Evolutionary conservation across 2,329 filamentous ascomycete genomes (phyloP), one percentile per base, ranked within the genome.

Genomic region (Colletotrichum magnum): DNA sequence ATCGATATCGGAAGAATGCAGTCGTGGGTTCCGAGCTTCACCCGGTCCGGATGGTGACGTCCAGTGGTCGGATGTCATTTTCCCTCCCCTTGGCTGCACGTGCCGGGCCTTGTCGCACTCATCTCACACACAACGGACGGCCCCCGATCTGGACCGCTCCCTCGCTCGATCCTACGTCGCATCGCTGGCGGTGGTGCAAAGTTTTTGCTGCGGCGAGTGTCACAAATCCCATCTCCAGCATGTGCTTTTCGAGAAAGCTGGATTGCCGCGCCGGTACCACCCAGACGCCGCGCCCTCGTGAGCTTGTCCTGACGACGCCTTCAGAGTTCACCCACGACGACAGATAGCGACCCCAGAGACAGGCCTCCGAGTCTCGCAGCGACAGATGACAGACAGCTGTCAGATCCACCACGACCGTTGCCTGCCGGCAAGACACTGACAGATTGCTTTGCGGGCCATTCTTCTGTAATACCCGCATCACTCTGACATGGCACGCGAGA

Each of bases 91-190:
- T 24, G 26, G 18, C 41, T 58, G 18, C 56, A 61, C 50, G 59
- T 26, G 3, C 59, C 12, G 15, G 50, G 21, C 50, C 41, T 56
- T 18, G 26, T 50, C 51, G 43, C 26, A 57, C 45, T 10, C 53
- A 47, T 41, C 13, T 52, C 36, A 39, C 52, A 51, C 64, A 41
- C 18, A 18, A 18, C 18, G 18, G 18, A 39, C 51, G 36, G 58
- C 36, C 64, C 45, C 65, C 48, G 41, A 68, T 48, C 60, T 64
- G 36, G 10, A 52, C 15, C 54, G 24, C 39, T 26, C 47, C 16
- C 32, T 43, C 65, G 65, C 32, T 43, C 65, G 65, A 64, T 68
- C 60, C 43, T 24, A 60, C 41, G 66, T 69, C 16, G 54, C 41
- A 59, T 69, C 18, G 54, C 54, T 61, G 32, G 32, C 32, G 32